These are phyloP conservation scores for Ceratocystis alfenasii DNA, from an alignment of 2,329 filamentous ascomycete species.

Conservation along the genomic window DNA sequence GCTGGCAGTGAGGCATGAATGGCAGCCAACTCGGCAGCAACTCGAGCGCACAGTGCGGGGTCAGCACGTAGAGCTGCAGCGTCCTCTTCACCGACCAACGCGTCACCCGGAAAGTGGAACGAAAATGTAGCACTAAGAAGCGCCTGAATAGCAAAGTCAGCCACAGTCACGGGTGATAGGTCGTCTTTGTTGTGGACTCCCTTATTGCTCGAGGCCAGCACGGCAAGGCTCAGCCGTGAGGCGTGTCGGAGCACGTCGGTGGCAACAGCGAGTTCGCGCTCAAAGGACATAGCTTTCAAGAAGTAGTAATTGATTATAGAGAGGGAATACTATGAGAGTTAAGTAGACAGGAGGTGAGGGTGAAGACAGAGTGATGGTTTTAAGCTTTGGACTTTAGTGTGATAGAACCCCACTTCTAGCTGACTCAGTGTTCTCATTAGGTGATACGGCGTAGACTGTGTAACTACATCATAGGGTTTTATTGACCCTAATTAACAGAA, in stretches of 20 bases:
- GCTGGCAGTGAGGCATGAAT: conserved; percentile 24
- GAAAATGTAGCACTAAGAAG: conserved; percentile 41
- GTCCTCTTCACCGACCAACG: conserved; percentile 46
- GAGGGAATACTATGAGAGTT: background rate
- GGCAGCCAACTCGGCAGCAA: conserved; percentile 36
- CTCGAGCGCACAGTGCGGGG: conserved; percentile 34
- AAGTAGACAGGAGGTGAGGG: background rate
- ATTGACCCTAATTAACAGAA: too few species aligned
- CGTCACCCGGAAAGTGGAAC: conserved; percentile 39
- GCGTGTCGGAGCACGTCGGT: conserved; percentile 36
- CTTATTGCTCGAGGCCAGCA: conserved; percentile 38
- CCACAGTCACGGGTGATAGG: conserved; percentile 46
- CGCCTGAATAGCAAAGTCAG: conserved; percentile 48
- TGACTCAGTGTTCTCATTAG: background rate
- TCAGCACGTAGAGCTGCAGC: conserved; percentile 37
- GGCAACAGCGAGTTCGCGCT: conserved; percentile 34
- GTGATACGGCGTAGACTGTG: background rate
- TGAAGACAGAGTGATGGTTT: background rate
- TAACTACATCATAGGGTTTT: too few species aligned
- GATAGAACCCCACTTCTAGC: background rate
- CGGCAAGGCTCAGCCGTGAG: conserved; percentile 38
- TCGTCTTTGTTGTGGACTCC: conserved; percentile 43
- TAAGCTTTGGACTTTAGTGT: background rate
- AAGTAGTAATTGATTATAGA: background rate
- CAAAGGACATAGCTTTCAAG: conserved; percentile 27